Evolutionary conservation across 768 basidiomycete genomes (phyloP).

Genomic region (Lentinus brumalis): DNA sequence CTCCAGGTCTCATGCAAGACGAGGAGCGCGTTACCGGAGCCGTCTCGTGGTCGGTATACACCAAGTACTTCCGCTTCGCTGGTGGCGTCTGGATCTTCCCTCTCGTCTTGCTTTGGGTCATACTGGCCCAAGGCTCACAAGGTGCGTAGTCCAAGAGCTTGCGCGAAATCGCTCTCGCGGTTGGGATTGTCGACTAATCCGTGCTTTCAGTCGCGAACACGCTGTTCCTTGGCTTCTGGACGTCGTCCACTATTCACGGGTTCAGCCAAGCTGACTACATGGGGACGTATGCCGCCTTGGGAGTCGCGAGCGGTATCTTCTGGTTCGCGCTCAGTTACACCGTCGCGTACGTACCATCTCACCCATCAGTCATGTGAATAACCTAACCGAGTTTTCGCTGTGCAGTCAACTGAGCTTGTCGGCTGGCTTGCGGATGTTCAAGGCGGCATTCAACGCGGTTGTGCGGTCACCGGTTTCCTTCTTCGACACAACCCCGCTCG

Average conservation of each 20-base stretch:
- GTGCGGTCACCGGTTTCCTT: conserved; percentile 63
- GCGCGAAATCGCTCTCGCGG: neutral
- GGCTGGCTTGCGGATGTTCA: conserved; percentile 51
- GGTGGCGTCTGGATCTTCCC: conserved; percentile 40
- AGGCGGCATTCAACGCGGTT: conserved; percentile 54
- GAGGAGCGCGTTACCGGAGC: conserved; percentile 45
- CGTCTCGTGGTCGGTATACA: conserved; percentile 36
- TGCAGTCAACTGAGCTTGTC: conserved; percentile 34
- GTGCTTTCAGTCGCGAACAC: conserved; percentile 52
- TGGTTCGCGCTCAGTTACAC: conserved; percentile 50
- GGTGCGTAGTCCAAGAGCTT: conserved; percentile 35
- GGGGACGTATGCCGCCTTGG: conserved; percentile 51
- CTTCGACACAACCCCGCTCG: conserved; percentile 74
- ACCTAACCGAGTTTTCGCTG: neutral
- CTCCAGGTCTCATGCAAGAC: conserved; percentile 37
- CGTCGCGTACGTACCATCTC: conserved; percentile 44
- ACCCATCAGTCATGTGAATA: too few species aligned
- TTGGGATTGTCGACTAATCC: neutral
- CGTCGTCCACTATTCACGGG: conserved; percentile 50
- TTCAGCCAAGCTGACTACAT: conserved; percentile 70
- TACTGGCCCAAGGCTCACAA: conserved; percentile 49
- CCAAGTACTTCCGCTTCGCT: conserved; percentile 36
- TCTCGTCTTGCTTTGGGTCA: conserved; percentile 44
- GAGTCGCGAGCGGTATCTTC: conserved; percentile 51
- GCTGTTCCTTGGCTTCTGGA: conserved; percentile 77